A percentile compares a stretch with the other conserved stretches of the same genome.
phyloP scores from a whole-genome alignment of 495 filamentous ascomycete species.

The Choiromyces venosus region DNA sequence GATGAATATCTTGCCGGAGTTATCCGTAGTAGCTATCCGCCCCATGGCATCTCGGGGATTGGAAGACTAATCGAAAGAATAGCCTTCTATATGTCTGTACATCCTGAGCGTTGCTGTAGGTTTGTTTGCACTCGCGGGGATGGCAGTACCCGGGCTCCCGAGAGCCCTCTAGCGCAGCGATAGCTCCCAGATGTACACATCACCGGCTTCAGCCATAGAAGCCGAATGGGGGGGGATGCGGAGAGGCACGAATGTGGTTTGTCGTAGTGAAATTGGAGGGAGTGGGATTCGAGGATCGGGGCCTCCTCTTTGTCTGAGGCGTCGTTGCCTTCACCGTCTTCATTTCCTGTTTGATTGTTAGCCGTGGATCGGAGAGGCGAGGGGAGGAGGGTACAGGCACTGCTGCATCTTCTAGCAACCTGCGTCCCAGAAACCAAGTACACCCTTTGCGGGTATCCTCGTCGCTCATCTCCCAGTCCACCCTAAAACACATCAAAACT shows the following conservation, averaged over 20 bases:
- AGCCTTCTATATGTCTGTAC: no score
- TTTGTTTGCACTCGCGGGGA: no score
- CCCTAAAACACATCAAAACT: no score
- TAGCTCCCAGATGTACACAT: conserved; percentile 89
- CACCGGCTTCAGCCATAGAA: conserved; percentile 78
- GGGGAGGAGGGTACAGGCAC: neutral
- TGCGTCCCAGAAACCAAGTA: no score
- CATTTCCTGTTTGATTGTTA: neutral
- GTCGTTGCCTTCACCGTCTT: neutral
- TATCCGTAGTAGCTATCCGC: conserved; percentile 85
- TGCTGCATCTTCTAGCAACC: neutral
- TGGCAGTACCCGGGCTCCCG: no score
- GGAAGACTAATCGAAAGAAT: no score
- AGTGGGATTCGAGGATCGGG: neutral
- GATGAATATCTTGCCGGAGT: conserved; percentile 77
- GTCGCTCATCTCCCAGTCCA: no score
- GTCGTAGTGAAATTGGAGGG: neutral
- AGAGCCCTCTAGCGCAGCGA: conserved; percentile 73
- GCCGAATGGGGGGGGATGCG: conserved; percentile 73
- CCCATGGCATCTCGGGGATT: no score
- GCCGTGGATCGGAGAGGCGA: neutral
- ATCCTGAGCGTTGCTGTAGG: no score
- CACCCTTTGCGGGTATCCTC: no score
- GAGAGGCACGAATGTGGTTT: conserved; percentile 67
- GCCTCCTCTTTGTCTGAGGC: neutral